phyloP scores from a whole-genome alignment of 2,329 filamentous ascomycete species.

The Aschersonia sp. region DNA sequence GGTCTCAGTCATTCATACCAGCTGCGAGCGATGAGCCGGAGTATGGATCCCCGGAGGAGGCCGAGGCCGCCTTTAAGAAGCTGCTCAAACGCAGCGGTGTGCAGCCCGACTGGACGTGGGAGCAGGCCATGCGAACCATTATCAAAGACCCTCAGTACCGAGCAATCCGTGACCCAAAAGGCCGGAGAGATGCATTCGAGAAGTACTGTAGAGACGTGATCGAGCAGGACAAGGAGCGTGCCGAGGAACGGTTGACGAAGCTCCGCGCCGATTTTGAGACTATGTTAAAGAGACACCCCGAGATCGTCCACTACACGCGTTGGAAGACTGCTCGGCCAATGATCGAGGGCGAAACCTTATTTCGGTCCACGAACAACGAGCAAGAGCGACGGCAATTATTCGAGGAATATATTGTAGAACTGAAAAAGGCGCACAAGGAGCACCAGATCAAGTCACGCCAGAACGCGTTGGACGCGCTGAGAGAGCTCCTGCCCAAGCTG shows the following conservation, averaged over 20 bases:
- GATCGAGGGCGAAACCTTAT: constrained; percentile 89
- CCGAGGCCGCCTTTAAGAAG: constrained; percentile 86
- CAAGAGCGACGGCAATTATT: constrained; percentile 80
- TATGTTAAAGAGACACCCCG: constrained; percentile 91
- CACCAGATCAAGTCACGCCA: constrained; percentile 59
- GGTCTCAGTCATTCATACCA: constrained; percentile 44
- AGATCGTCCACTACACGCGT: constrained; percentile 92
- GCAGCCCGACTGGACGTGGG: constrained; percentile 86
- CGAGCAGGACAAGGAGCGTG: constrained; percentile 83
- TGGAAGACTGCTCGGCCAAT: constrained; percentile 95
- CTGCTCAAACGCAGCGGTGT: constrained; percentile 74
- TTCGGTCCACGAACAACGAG: constrained; percentile 80
- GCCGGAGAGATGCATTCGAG: constrained; percentile 81
- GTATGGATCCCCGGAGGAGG: constrained; percentile 69
- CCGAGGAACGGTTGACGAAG: constrained; percentile 85
- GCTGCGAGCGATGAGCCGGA: constrained; percentile 59
- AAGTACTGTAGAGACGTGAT: constrained; percentile 88
- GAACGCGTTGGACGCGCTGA: constrained; percentile 72
- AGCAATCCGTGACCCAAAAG: constrained; percentile 82
- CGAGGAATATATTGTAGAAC: constrained; percentile 77
- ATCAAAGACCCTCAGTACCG: constrained; percentile 89
- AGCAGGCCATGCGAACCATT: constrained; percentile 71
- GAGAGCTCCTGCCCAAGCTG: constrained; percentile 62
- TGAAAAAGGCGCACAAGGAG: constrained; percentile 70
- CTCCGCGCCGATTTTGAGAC: constrained; percentile 85